Percentiles rank a stretch among this genome's conserved stretches.
Evolutionary conservation across 1,284 basidiomycete species (phyloP).

Genomic region (Veloboletus limbatus): DNA sequence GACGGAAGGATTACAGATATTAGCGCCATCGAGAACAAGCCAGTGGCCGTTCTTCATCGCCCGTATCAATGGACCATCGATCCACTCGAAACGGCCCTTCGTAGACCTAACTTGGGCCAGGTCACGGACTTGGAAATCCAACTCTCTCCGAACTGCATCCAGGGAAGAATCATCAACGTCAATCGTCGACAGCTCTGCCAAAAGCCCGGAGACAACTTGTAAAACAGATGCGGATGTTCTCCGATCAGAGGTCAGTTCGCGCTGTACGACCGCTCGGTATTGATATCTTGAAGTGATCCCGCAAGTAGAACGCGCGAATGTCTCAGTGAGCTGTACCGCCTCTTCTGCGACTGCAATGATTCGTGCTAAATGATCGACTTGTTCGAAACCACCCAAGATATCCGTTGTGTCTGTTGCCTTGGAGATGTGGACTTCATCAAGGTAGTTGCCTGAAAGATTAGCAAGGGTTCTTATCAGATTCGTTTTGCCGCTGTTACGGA

Average conservation of each 20-base stretch:
- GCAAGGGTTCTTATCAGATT: constrained; percentile 73
- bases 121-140: constrained; percentile 18
- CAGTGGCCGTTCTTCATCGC: constrained; percentile 89
- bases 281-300: constrained; percentile 35
- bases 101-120: constrained; percentile 19
- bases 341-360: constrained; percentile 41
- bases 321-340: constrained; percentile 40
- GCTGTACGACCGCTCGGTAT: constrained; percentile 17
- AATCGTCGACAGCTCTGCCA: constrained; percentile 24
- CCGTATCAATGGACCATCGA: constrained; percentile 90
- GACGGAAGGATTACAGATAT: constrained; percentile 93
- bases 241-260: constrained; percentile 23
- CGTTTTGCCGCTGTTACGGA: constrained; percentile 78
- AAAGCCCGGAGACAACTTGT: constrained; percentile 18
- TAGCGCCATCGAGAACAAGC: constrained; percentile 92
- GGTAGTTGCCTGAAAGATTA: constrained; percentile 60
- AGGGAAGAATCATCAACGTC: constrained; percentile 13
- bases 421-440: constrained; percentile 81
- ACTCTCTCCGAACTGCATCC: constrained; percentile 8
- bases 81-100: constrained; percentile 84
- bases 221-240: constrained; percentile 24
- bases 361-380: constrained; percentile 58
- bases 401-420: constrained; percentile 92
- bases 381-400: constrained; percentile 95
- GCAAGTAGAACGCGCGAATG: constrained; percentile 36